A percentile compares a stretch with the other conserved stretches of the same genome.
phyloP scores from a whole-genome alignment of 2,329 filamentous ascomycete species.

The Xylariales sp. region DNA sequence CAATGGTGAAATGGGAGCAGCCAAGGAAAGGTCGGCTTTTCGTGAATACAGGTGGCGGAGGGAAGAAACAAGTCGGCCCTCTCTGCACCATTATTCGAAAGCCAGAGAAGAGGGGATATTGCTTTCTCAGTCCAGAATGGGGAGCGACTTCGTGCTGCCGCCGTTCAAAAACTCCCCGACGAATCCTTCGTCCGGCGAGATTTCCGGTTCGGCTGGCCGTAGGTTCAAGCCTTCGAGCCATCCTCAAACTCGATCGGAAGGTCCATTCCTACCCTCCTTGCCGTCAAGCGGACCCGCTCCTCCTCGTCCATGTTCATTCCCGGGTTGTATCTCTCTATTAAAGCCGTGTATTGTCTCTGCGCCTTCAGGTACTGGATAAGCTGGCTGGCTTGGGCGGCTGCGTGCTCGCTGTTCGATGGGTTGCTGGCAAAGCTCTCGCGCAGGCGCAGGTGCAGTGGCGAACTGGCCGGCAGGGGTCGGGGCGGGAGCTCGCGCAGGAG shows the following conservation, averaged over 20 bases:
- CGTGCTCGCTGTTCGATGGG: constrained; percentile 22
- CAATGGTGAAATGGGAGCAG: no score
- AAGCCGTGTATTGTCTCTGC: constrained; percentile 76
- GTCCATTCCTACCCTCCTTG: constrained; percentile 85
- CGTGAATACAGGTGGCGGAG: no score
- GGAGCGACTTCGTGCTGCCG: no score
- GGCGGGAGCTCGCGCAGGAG: constrained; percentile 86
- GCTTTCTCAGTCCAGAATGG: no score
- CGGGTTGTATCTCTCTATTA: constrained; percentile 91
- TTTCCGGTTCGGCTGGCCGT: no score
- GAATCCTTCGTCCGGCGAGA: no score
- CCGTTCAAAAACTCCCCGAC: no score
- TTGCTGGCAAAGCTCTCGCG: constrained; percentile 54
- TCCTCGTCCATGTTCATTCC: constrained; percentile 84
- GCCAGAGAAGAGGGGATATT: no score
- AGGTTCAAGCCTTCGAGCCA: constrained; percentile 8
- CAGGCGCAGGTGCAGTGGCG: constrained; percentile 66
- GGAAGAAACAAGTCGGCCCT: no score
- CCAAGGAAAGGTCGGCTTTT: no score
- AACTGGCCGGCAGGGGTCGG: constrained; percentile 51
- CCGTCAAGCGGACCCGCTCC: constrained; percentile 79
- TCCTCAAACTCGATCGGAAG: constrained; percentile 60
- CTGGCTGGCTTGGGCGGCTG: constrained; percentile 62
- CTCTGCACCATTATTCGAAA: no score
- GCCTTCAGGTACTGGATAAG: constrained; percentile 75